Evolutionary conservation across 352 stramenopile species (phyloP), one percentile per base, ranked within the genome.

Genomic region (Pythium phragmitis): DNA sequence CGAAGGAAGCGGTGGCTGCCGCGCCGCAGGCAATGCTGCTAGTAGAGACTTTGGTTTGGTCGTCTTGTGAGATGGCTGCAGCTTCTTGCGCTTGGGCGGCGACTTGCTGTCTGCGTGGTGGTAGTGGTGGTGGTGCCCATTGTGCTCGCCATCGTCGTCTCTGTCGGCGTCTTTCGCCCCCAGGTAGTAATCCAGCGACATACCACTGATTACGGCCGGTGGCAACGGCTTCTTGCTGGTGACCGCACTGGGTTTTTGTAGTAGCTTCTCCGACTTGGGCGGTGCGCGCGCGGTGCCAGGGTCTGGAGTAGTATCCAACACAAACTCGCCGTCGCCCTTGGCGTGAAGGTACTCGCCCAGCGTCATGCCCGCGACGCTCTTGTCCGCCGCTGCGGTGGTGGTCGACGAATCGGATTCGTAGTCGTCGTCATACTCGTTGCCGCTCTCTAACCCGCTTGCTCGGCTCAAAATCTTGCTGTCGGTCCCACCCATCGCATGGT

Each of bases 151-250:
- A 63, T 51, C 59, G 19, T 73, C 50, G 13, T 62, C 34, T 64
- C 42, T 57, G n/a, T 72, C 54, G 7, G 58, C 30, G 3, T 59
- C 59, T 28, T 46, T 53, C 3, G 76, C 73, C 13, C 78, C 80
- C 8, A 89, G 66, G 51, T 87, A 89, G 52, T 79, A 74, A 52
- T 89, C 76, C 13, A 89, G 68, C 12, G 80, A 87, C 78, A 89
- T 87, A 41, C 80, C 78, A 28, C 65, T 82, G 34, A 87, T 70
- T 33, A 83, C 65, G 0, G 61, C 48, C 5, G 65, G 57, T 7
- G 63, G 68, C 16, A 61, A 33, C 14, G 42, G 28, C 30, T 79
- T 79, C 53, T 74, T 74, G 7, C 26, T 53, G 3, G 36, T 54
- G 26, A 30, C 4, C 14, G 34, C 51, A 26, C n/a, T 37, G n/a